Base-by-base conservation (phyloP, 208 protist species). In the Lotmaria passim region DNA sequence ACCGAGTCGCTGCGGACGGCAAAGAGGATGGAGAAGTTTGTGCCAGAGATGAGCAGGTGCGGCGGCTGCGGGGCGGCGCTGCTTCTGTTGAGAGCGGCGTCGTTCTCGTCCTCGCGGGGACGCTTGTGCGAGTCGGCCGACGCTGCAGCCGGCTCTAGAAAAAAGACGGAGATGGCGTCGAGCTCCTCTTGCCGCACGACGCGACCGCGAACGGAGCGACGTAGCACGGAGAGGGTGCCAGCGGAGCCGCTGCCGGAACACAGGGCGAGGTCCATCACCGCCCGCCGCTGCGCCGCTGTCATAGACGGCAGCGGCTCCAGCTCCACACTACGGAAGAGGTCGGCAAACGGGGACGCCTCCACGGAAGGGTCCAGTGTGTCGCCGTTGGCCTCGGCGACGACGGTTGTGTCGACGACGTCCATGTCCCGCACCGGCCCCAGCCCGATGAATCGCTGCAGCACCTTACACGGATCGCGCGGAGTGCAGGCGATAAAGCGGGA, bases 101-200 rank as follows among this genome's bases (percentile, higher is more conserved):
- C 44, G 15, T 23, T 43, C 12, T 36, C 48, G 41, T 78, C 79
- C 15, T 85, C 73, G 17, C 81, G 69, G 4, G 24, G 48, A 11
- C 73, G 70, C 71, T 82, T 86, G 41, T 56, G 57, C 33, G 59
- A 31, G 21, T 66, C 53, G 28, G 6, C 28, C 34, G 26, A 17
- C 21, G 36, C 28, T n/a, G n/a, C n/a, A n/a, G n/a, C n/a, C 6
- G 61, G 58, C 21, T 75, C 73, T 24, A 96, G 48, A 31, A 89
- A 90, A 55, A 96, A 96, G 28, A 83, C 82, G 31, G 88, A 94
- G 3, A 89, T 70, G 26, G 85, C 87, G 76, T 94, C 89, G 2
- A 96, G 71, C 17, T 79, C 79, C 70, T 91, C 82, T 11, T 76
- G 68, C 6, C 79, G 83, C 26, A 91, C 76, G 4, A 90, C 68